A percentile compares a stretch with the other conserved stretches of the same genome.
These are phyloP conservation scores for Chaetomium cochliodes DNA, from an alignment of 495 filamentous ascomycete genomes.

Conservation along the genomic window DNA sequence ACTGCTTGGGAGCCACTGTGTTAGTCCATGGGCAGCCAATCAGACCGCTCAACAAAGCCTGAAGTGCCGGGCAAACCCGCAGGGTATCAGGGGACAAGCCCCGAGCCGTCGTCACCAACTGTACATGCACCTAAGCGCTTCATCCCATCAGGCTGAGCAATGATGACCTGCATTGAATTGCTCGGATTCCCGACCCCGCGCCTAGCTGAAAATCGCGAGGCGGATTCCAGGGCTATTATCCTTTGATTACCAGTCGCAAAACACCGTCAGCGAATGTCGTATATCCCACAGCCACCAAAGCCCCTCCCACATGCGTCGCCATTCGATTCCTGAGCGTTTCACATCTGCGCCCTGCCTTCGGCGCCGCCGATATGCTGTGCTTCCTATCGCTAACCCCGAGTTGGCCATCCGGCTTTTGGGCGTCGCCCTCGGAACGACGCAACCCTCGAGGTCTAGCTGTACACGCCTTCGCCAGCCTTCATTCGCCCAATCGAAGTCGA, in stretches of 20 bases:
- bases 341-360: too few species aligned
- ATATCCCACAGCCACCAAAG: neutral
- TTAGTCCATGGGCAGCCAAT: neutral
- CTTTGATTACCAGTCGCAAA: neutral
- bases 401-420: too few species aligned
- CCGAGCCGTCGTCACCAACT: neutral
- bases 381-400: too few species aligned
- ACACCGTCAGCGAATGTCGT: neutral
- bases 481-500: too few species aligned
- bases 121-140: neutral
- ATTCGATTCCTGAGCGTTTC: too few species aligned
- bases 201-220: constrained; percentile 1
- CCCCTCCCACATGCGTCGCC: neutral
- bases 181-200: neutral
- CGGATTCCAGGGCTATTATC: neutral
- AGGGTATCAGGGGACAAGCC: neutral
- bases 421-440: too few species aligned
- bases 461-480: too few species aligned
- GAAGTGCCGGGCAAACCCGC: neutral
- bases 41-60: neutral
- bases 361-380: too few species aligned
- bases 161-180: constrained; percentile 4
- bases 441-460: too few species aligned
- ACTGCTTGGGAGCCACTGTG: constrained; percentile 5
- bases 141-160: constrained; percentile 3